Evolutionary conservation across 768 basidiomycete genomes (phyloP).

Genomic region (Termitomyces eurrhizus): DNA sequence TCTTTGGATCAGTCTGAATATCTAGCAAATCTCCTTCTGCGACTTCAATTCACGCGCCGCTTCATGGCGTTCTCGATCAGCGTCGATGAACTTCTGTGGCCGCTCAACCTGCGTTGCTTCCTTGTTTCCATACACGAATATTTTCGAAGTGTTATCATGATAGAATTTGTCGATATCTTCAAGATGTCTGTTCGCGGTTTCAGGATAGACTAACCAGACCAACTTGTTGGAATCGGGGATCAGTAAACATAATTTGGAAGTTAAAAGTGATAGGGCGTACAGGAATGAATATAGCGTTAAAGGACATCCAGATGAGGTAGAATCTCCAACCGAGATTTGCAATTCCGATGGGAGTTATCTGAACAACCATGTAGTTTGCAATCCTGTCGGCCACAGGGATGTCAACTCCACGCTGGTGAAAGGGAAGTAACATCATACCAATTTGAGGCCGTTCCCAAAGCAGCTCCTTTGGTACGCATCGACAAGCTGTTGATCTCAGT

Average conservation of each 20-base stretch:
- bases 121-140: conserved; percentile 37
- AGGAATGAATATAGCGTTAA: conserved; percentile 46
- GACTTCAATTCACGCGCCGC: conserved; percentile 7
- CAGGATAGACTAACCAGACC: conserved; percentile 44
- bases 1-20: not conserved
- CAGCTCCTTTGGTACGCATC: conserved; percentile 49
- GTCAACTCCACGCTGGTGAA: not conserved
- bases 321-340: conserved; percentile 45
- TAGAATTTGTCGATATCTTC: conserved; percentile 49
- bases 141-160: conserved; percentile 37
- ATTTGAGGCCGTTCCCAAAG: conserved; percentile 44
- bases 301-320: conserved; percentile 46
- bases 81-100: conserved; percentile 40
- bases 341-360: conserved; percentile 45
- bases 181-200: conserved; percentile 45
- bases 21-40: not conserved
- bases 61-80: conserved; percentile 26
- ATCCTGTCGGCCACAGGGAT: conserved; percentile 27
- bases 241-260: not conserved
- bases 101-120: conserved; percentile 40
- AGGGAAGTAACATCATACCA: conserved; percentile 26
- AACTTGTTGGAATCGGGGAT: conserved; percentile 22
- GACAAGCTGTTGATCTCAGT: conserved; percentile 48
- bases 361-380: conserved; percentile 48
- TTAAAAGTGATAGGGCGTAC: conserved; percentile 22